A percentile compares a stretch with the other conserved stretches of the same genome.
phyloP scores from a whole-genome alignment of 2,329 filamentous ascomycete species.

The Stagonosporopsis cucurbitacearum region DNA sequence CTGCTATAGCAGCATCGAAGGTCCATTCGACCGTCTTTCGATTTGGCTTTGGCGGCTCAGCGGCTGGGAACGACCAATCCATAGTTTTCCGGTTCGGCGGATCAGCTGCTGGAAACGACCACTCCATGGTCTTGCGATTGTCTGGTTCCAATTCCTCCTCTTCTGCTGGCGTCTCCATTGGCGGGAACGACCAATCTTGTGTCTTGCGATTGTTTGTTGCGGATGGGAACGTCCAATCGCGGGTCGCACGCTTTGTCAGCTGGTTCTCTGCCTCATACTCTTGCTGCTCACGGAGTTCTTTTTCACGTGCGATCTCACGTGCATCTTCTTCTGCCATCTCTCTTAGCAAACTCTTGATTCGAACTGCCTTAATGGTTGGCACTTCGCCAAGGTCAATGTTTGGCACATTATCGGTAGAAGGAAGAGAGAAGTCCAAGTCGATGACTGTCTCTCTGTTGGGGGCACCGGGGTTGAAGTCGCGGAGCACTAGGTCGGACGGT shows the following conservation, averaged over 20 bases:
- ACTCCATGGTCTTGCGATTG: conserved; percentile 59
- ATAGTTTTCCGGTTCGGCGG: conserved; percentile 51
- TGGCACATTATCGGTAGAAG: conserved; percentile 41
- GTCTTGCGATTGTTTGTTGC: conserved; percentile 49
- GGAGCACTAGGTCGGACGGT: conserved; percentile 63
- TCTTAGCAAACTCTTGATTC: conserved; percentile 56
- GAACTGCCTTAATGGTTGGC: conserved; percentile 63
- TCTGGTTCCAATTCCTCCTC: conserved; percentile 29
- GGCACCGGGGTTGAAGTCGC: conserved; percentile 51
- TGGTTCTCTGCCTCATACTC: conserved; percentile 28
- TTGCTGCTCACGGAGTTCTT: conserved; percentile 62
- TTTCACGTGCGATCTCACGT: conserved; percentile 45
- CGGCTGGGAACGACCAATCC: conserved; percentile 55
- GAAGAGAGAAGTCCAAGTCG: conserved; percentile 63
- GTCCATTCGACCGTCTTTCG: conserved; percentile 57
- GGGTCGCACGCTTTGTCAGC: conserved; percentile 48
- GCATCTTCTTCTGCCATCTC: conserved; percentile 52
- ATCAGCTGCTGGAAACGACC: conserved; percentile 56
- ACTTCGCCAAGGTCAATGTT: conserved; percentile 57
- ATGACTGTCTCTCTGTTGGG: conserved; percentile 60
- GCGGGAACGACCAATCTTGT: conserved; percentile 63
- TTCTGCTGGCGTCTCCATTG: conserved; percentile 44
- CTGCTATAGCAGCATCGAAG: conserved; percentile 54
- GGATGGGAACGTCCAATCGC: conserved; percentile 61
- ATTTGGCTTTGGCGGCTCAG: conserved; percentile 46